Evolutionary conservation across 805 yeast species (phyloP), one percentile per base, ranked within the genome.

Genomic region (Candida maris): DNA sequence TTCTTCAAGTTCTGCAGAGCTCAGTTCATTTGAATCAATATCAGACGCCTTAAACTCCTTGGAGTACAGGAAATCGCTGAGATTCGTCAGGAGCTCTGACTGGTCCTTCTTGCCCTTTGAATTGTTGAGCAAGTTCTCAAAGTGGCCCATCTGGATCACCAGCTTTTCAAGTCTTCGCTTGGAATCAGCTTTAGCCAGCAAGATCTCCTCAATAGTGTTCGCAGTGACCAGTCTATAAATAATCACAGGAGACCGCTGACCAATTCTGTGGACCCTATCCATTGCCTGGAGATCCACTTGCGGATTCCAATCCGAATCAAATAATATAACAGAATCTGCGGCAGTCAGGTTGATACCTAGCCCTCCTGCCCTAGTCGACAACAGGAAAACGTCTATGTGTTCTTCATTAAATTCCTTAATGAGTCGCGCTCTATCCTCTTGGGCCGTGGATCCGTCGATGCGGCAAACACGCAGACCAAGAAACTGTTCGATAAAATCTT

Each of bases 291-390:
- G 65, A 61, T 91, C 97, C 44, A 87, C 94, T 54, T 91, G 97
- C 0, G 97, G 98, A 52, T 91, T 91, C 96, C 97, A 91, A 55
- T 91, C 98, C 38, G 87, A 83, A 53, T 91, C 98, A 54, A 86
- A 88, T 8, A 91, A 51, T 3, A 91, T 75, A 1, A 93, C 97
- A 2, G 95, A 81, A 46, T 93, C 97, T 0, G 97, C 96, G 0
- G 82, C 78, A 0, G 81, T 75, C 37, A 91, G 66, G 53, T 91
- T 91, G 28, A 91, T 77, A 4, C 98, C 98, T 21, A 91, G 70
- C 0, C 97, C 97, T 7, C 97, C 98, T 1, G 97, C 91, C 44
- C 97, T 70, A 0, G 98, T 93, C 10, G 95, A 83, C 10, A 93
- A 67, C 34, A 93, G 59, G 46, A 91, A 91, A 1, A 88, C 69